A percentile compares a stretch with the other conserved stretches of the same genome.
phyloP scores from a whole-genome alignment of 805 yeast genomes.

The Peterozyma xylosa region DNA sequence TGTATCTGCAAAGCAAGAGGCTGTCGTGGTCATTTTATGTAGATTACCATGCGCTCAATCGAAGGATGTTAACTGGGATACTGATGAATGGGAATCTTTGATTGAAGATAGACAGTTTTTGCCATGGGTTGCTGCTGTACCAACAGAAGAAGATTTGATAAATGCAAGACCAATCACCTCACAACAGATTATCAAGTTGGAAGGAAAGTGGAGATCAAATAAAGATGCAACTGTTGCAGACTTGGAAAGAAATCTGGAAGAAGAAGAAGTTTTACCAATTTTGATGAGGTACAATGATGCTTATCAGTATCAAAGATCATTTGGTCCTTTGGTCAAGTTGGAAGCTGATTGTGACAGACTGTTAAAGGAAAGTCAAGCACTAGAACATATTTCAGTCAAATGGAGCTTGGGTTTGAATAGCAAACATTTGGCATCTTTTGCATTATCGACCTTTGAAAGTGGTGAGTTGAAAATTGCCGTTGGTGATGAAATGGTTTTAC shows the following conservation, averaged over 20 bases:
- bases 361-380: conserved; percentile 68
- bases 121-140: conserved; percentile 73
- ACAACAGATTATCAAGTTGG: conserved; percentile 63
- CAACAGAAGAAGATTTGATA: conserved; percentile 56
- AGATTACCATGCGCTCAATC: conserved; percentile 81
- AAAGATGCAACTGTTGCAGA: conserved; percentile 68
- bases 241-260: conserved; percentile 42
- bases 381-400: conserved; percentile 60
- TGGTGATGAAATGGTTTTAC: conserved; percentile 75
- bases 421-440: conserved; percentile 61
- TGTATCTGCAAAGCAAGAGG: conserved; percentile 79
- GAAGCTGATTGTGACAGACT: conserved; percentile 78
- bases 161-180: conserved; percentile 49
- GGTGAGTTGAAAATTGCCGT: conserved; percentile 64
- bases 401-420: conserved; percentile 70
- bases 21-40: conserved; percentile 81
- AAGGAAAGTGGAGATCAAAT: conserved; percentile 74
- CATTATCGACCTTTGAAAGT: conserved; percentile 59
- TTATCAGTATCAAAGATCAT: conserved; percentile 75
- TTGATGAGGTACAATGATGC: conserved; percentile 76
- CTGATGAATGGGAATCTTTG: conserved; percentile 78
- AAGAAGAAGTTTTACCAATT: conserved; percentile 60
- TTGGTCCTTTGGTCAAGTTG: conserved; percentile 73
- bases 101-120: conserved; percentile 74
- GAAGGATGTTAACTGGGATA: conserved; percentile 79